These are phyloP conservation scores for Fagus crenata DNA, from an alignment of 306 rosid species.

Conservation along the genomic window DNA sequence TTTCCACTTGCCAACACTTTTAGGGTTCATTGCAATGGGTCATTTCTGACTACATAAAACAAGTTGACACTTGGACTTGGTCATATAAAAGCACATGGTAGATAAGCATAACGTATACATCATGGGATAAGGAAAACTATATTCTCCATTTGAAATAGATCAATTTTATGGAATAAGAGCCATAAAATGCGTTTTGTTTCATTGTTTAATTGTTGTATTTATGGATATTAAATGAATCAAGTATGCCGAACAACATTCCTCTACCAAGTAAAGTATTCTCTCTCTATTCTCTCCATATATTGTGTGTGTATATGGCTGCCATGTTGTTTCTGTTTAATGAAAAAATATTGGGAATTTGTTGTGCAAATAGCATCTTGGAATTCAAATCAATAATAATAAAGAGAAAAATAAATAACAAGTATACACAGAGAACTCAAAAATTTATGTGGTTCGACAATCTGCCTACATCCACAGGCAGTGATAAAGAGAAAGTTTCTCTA, in stretches of 20 bases:
- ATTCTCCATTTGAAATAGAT: no score
- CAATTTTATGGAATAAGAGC: neutral
- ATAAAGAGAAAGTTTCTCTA: no score
- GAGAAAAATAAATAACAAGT: no score
- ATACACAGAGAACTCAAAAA: no score
- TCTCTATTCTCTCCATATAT: neutral
- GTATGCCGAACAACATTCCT: neutral
- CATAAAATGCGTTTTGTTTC: neutral
- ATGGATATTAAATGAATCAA: neutral
- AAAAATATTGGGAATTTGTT: neutral
- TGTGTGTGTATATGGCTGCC: neutral
- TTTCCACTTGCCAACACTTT: neutral
- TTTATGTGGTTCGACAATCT: no score
- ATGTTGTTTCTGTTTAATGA: neutral
- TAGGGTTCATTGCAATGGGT: neutral
- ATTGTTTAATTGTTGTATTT: neutral
- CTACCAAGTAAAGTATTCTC: neutral
- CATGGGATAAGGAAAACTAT: neutral
- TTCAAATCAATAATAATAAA: no score
- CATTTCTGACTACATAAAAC: neutral
- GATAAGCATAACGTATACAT: neutral
- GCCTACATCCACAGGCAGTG: no score
- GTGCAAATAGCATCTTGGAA: no score
- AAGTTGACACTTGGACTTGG: neutral
- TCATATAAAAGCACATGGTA: neutral